Percentiles rank a stretch among this genome's conserved stretches.
Conservation (phyloP, 169 alveolate genomes). For the Perkinsus olseni region DNA sequence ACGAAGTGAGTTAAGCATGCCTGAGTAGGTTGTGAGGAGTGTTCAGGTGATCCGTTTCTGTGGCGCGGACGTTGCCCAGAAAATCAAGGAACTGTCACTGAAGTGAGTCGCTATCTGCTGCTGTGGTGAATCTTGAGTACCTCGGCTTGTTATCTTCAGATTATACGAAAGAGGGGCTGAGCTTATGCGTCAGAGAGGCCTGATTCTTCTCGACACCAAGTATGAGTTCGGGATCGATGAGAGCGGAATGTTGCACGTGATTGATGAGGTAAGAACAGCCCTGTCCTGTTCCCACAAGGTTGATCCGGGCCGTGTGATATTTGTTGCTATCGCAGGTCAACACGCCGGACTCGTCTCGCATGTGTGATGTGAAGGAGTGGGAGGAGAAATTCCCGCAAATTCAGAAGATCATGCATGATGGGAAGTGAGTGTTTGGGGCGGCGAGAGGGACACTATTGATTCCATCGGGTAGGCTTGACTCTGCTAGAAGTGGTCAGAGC, state of each 20-base stretch:
- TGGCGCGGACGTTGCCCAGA: too few relatives aligned
- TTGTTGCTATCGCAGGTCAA: neutral
- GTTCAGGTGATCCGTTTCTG: too few relatives aligned
- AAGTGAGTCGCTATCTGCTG: too few relatives aligned
- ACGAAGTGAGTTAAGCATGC: neutral
- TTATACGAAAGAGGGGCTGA: slow-evolving; percentile 11
- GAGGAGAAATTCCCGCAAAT: neutral
- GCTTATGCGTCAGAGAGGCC: slow-evolving; percentile 5
- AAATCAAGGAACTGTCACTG: too few relatives aligned
- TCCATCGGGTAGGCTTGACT: neutral
- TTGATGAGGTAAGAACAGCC: slow-evolving; percentile 24
- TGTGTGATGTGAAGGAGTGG: slow-evolving; percentile 18
- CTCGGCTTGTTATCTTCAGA: neutral
- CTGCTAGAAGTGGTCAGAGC: too few relatives aligned
- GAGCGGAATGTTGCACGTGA: slow-evolving; percentile 31
- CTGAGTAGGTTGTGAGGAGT: neutral
- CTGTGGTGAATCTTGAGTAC: too few relatives aligned
- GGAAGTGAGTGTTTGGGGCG: neutral
- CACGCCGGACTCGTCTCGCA: slow-evolving; percentile 23
- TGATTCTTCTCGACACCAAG: slow-evolving; percentile 30
- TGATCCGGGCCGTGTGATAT: neutral
- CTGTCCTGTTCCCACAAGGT: neutral
- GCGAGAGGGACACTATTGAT: neutral
- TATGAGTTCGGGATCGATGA: slow-evolving; percentile 40
- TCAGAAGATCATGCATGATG: neutral